phyloP scores from a whole-genome alignment of 106 monocot genomes.

The Dendrobium officinale region DNA sequence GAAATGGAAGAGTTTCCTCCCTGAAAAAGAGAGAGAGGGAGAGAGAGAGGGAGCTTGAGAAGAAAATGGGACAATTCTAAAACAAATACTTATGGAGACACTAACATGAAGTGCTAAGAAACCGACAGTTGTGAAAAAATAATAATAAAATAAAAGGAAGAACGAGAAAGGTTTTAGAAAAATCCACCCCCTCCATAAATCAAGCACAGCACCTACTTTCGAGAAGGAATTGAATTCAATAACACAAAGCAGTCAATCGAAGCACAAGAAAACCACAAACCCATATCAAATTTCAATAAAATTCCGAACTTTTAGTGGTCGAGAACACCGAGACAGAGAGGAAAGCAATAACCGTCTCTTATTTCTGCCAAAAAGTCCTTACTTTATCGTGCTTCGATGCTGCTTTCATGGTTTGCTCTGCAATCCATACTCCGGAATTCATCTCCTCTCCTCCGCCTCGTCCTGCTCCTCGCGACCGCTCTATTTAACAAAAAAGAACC shows the following conservation, averaged over 20 bases:
- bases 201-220: background rate
- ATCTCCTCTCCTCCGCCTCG: slow-evolving; percentile 1
- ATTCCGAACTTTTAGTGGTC: too few relatives aligned
- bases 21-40: too few relatives aligned
- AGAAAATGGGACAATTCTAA: background rate
- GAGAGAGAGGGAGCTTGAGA: too few relatives aligned
- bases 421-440: slow-evolving; percentile 13
- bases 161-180: background rate
- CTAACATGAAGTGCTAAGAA: background rate
- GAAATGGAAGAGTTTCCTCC: background rate
- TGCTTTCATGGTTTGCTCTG: background rate
- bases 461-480: background rate
- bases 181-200: background rate
- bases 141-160: background rate
- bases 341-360: background rate
- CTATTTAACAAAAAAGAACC: background rate
- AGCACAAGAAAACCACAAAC: too few relatives aligned
- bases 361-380: background rate
- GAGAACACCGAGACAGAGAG: background rate
- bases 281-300: too few relatives aligned
- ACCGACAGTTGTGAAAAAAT: background rate
- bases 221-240: background rate
- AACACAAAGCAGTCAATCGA: too few relatives aligned
- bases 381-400: background rate
- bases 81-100: background rate